Base-by-base conservation (phyloP, 2,329 filamentous ascomycete genomes). In the Zymoseptoria ardabiliae region DNA sequence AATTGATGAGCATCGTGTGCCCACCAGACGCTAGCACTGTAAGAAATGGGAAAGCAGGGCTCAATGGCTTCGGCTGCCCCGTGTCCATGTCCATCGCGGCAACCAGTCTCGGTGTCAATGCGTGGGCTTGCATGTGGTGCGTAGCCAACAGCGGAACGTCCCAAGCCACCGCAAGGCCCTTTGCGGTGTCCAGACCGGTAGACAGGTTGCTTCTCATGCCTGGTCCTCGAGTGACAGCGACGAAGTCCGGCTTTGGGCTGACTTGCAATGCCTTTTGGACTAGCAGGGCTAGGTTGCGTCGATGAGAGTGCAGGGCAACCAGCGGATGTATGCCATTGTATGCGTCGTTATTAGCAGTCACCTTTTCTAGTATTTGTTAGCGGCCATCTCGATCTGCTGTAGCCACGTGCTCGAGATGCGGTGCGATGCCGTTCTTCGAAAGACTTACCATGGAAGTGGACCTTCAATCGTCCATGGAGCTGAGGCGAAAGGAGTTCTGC, bases 41-140 rank as follows among this genome's bases (percentile, higher is more conserved):
- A 35, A 97, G 78, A 72, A 96, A 96, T 1, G 94, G 93, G 66
- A 95, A 97, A 0, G 75, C 69, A 0, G 87, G 88, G 10, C 69
- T 53, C 35, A 45, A n/a, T 1, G 63, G 52, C 2, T 49, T 50
- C 52, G 30, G 11, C 13, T 51, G 20, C 9, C 21, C 28, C 11
- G 10, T 20, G 11, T 13, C 9, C 6, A 28, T 30, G 20, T 54
- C n/a, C 66, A 61, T 61, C n/a, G 65, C 63, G 21, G 48, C 52
- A 9, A 68, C 86, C 50, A 99, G 82, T 9, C 91, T 82, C 17
- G 93, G 89, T 19, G 94, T 97, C 63, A 99, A 77, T 19, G 94
- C 88, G 74, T 99, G 94, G 10, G 92, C 94, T 73, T 97, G 92
- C 94, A 99, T 97, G 74, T 99, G 94, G 73, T 99, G 89, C 0